These are phyloP conservation scores for Chlamydomonas sp. DNA, from an alignment of 139 green algal species.

Conservation along the genomic window DNA sequence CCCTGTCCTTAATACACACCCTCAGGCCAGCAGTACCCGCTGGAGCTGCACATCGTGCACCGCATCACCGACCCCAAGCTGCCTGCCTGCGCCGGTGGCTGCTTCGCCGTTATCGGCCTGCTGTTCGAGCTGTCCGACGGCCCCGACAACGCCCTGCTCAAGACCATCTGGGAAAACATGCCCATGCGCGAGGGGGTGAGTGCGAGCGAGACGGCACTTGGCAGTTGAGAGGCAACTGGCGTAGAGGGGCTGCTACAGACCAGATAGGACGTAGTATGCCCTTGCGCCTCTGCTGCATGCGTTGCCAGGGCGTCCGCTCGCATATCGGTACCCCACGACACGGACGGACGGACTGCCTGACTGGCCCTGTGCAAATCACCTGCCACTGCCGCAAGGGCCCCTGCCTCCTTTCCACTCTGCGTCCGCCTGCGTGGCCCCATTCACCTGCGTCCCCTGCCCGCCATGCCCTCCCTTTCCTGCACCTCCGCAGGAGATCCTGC, in stretches of 20 bases:
- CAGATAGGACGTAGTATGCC: neutral
- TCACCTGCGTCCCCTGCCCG: neutral
- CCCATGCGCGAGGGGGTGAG: constrained; percentile 32
- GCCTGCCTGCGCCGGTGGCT: constrained; percentile 31
- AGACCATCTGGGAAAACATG: neutral
- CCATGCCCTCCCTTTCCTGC: neutral
- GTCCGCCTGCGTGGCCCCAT: neutral
- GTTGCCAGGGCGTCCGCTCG: too few species aligned
- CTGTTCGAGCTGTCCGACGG: constrained; percentile 28
- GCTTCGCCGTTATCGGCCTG: constrained; percentile 26
- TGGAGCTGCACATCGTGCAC: constrained; percentile 50
- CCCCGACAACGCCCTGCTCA: constrained; percentile 33
- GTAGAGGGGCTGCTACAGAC: neutral
- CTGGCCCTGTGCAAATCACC: too few species aligned
- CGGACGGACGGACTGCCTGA: too few species aligned
- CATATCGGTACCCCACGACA: too few species aligned
- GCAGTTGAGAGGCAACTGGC: neutral
- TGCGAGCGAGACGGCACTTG: neutral
- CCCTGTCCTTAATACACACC: too few species aligned
- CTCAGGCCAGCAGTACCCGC: neutral
- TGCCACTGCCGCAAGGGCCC: too few species aligned
- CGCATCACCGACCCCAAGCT: constrained; percentile 4
- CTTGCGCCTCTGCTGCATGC: neutral
- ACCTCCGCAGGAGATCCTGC: constrained; percentile 1
- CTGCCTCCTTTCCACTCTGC: neutral